A percentile compares a stretch with the other conserved stretches of the same genome.
phyloP scores from a whole-genome alignment of 106 monocot species.

The Hemerocallis citrina region DNA sequence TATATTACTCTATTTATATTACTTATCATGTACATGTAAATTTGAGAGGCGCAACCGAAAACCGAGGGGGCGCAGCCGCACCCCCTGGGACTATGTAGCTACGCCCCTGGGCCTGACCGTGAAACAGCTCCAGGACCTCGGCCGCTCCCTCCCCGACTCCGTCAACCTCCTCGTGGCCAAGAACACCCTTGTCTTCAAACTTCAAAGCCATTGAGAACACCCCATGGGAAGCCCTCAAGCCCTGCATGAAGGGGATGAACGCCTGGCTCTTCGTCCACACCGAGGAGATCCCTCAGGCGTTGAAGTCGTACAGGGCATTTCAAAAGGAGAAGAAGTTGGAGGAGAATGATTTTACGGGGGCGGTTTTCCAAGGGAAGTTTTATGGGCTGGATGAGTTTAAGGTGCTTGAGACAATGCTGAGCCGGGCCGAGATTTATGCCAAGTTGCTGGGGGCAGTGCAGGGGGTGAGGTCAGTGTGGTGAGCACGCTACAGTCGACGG shows the following conservation, averaged over 20 bases:
- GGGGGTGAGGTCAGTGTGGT: slow-evolving; percentile 52
- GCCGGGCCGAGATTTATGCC: slow-evolving; percentile 62
- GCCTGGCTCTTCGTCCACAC: slow-evolving; percentile 90
- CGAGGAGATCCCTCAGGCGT: slow-evolving; percentile 63
- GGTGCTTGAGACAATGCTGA: slow-evolving; percentile 87
- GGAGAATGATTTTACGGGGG: slow-evolving; percentile 69
- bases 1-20: too few species aligned
- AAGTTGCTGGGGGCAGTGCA: slow-evolving; percentile 74
- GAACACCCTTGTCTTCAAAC: slow-evolving; percentile 62
- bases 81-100: too few species aligned
- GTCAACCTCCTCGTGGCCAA: slow-evolving; percentile 66
- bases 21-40: too few species aligned
- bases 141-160: slow-evolving; percentile 51
- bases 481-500: slow-evolving; percentile 71
- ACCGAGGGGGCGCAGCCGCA: too few species aligned
- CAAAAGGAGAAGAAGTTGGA: slow-evolving; percentile 67
- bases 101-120: slow-evolving; percentile 81
- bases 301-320: slow-evolving; percentile 69
- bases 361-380: slow-evolving; percentile 77
- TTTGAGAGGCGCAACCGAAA: too few species aligned
- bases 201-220: slow-evolving; percentile 79
- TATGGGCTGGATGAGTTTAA: slow-evolving; percentile 80
- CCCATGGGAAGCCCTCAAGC: slow-evolving; percentile 51
- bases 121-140: slow-evolving; percentile 72
- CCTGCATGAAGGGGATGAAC: slow-evolving; percentile 85